Percentiles rank a stretch among this genome's conserved stretches.
Conservation (phyloP, 2,329 filamentous ascomycete species). For the Xylaria polymorpha region DNA sequence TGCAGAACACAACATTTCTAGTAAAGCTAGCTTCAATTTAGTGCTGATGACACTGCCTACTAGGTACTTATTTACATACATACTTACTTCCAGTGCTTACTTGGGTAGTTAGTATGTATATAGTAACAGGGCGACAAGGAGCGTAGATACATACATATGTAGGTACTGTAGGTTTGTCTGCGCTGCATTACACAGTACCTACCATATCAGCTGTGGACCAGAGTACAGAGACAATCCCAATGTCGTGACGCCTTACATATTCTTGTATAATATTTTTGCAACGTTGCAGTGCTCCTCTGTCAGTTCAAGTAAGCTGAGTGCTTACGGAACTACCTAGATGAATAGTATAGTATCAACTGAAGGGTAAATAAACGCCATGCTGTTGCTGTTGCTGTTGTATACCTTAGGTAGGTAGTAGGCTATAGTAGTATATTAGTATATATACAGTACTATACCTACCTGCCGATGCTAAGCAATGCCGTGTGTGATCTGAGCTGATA, state of each 20-base stretch:
- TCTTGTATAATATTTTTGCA: background rate
- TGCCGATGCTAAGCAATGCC: conserved; percentile 3
- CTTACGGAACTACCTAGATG: background rate
- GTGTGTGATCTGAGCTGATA: conserved; percentile 28
- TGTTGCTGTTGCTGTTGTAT: background rate
- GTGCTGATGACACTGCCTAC: conserved; percentile 19
- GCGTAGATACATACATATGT: too few species aligned
- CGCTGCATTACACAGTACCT: background rate
- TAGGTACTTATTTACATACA: too few species aligned
- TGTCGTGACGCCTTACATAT: background rate
- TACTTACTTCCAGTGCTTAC: too few species aligned
- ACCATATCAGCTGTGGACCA: background rate
- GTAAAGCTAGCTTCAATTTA: conserved; percentile 13
- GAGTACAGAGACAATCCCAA: conserved; percentile 2
- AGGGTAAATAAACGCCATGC: background rate
- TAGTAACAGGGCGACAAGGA: conserved; percentile 5
- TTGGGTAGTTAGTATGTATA: background rate
- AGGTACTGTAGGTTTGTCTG: background rate
- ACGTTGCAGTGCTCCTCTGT: background rate
- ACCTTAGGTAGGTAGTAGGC: background rate
- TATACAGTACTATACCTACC: background rate
- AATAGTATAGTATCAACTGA: background rate
- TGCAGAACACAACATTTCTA: conserved; percentile 3
- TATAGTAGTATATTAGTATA: too few species aligned
- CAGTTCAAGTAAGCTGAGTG: background rate